These are phyloP conservation scores for Heliosperma pusillum DNA, from an alignment of 148 eudicot genomes.

Conservation along the genomic window DNA sequence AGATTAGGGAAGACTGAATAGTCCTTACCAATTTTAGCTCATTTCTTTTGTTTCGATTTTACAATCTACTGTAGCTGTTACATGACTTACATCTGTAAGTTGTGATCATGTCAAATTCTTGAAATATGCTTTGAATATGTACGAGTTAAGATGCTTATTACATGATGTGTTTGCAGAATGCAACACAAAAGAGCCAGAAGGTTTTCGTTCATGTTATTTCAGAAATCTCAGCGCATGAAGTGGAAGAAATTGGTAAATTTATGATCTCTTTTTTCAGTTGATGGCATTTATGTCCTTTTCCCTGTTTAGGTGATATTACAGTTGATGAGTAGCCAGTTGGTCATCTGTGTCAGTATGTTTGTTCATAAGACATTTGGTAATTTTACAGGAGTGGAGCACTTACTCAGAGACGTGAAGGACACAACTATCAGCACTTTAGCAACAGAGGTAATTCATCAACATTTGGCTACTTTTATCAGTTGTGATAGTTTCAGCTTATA, in stretches of 20 bases:
- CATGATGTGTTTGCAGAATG: slow-evolving; percentile 53
- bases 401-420: slow-evolving; percentile 97
- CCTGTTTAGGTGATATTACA: neutral
- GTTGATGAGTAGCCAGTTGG: neutral
- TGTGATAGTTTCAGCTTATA: neutral
- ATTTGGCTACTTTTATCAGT: slow-evolving; percentile 5
- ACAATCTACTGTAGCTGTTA: neutral
- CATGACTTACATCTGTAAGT: neutral
- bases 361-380: slow-evolving; percentile 5
- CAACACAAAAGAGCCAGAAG: slow-evolving; percentile 96
- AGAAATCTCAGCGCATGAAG: slow-evolving; percentile 97
- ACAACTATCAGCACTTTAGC: slow-evolving; percentile 96
- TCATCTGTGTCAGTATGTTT: slow-evolving; percentile 2
- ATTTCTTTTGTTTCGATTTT: neutral
- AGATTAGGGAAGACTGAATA: neutral
- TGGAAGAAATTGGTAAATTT: slow-evolving; percentile 88
- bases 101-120: neutral
- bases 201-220: slow-evolving; percentile 93
- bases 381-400: slow-evolving; percentile 86
- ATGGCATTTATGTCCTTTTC: neutral
- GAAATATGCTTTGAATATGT: neutral
- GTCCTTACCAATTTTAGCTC: neutral
- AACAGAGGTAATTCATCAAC: slow-evolving; percentile 56
- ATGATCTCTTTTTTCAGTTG: neutral
- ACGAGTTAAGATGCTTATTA: neutral